Evolutionary conservation across 73 alveolate species (phyloP).

Genomic region (Tetrahymena thermophila): DNA sequence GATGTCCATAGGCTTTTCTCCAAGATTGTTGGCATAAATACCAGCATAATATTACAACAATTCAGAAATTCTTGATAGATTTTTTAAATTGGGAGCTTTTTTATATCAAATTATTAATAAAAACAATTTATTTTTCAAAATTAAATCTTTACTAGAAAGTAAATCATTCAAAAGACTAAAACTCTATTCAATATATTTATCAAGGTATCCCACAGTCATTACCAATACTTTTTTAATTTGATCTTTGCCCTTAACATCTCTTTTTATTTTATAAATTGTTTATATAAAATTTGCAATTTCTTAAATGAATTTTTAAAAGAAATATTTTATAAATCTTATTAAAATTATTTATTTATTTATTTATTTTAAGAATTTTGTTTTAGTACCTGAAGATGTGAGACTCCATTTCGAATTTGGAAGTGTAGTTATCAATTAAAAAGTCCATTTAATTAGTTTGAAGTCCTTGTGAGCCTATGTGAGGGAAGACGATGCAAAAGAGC

Average conservation of each 20-base stretch:
- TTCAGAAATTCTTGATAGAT: background rate
- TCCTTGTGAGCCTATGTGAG: conserved; percentile 54
- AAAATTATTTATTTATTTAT: no score
- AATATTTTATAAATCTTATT: background rate
- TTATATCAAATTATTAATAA: background rate
- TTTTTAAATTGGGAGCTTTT: background rate
- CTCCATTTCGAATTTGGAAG: conserved; percentile 6
- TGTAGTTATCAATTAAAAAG: conserved; percentile 34
- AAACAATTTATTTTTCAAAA: background rate
- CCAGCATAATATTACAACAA: background rate
- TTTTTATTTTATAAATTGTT: background rate
- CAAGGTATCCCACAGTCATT: background rate
- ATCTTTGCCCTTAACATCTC: background rate
- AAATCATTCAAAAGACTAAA: background rate
- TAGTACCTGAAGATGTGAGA: background rate
- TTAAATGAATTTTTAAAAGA: background rate
- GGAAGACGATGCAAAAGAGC: conserved; percentile 48
- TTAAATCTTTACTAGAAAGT: background rate
- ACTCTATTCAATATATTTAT: background rate
- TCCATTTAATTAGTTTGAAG: conserved; percentile 49
- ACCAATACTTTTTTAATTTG: background rate
- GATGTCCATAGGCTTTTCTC: background rate
- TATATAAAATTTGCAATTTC: no score
- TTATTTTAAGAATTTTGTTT: no score
- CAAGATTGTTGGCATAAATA: background rate